phyloP scores from a whole-genome alignment of 1,284 basidiomycete genomes.

The Pascua sp. region DNA sequence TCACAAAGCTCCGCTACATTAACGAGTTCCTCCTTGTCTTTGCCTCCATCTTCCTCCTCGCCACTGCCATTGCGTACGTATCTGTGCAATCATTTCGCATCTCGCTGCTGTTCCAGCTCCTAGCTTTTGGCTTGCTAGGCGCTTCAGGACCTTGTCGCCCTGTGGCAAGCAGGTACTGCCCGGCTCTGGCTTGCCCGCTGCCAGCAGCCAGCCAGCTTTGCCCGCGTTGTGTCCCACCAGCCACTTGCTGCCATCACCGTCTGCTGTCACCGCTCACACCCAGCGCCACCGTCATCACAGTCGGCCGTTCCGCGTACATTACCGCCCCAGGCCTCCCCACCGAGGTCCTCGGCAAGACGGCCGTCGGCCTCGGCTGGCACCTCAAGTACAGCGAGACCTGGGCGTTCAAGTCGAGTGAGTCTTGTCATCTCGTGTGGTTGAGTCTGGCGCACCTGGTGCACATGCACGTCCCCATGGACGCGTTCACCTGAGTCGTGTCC shows the following conservation, averaged over 20 bases:
- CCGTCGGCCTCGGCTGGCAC: too few species aligned
- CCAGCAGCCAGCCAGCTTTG: too few species aligned
- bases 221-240: too few species aligned
- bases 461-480: not conserved
- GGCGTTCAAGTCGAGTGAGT: constrained; percentile 11
- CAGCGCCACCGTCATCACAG: constrained; percentile 10
- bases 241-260: not conserved
- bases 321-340: not conserved
- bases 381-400: constrained; percentile 8
- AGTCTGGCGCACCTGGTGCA: not conserved
- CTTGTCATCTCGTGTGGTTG: too few species aligned
- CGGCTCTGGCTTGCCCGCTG: too few species aligned
- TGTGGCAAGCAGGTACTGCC: too few species aligned
- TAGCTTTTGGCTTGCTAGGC: too few species aligned
- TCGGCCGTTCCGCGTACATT: not conserved
- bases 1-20: constrained; percentile 8
- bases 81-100: not conserved
- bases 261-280: not conserved
- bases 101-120: too few species aligned
- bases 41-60: constrained; percentile 11
- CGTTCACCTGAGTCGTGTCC: not conserved
- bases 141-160: too few species aligned
- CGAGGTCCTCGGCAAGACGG: constrained; percentile 6
- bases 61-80: constrained; percentile 2
- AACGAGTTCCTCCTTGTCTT: constrained; percentile 14